These are phyloP conservation scores for Tricholoma bakamatsutake DNA, from an alignment of 768 basidiomycete species.

Conservation along the genomic window DNA sequence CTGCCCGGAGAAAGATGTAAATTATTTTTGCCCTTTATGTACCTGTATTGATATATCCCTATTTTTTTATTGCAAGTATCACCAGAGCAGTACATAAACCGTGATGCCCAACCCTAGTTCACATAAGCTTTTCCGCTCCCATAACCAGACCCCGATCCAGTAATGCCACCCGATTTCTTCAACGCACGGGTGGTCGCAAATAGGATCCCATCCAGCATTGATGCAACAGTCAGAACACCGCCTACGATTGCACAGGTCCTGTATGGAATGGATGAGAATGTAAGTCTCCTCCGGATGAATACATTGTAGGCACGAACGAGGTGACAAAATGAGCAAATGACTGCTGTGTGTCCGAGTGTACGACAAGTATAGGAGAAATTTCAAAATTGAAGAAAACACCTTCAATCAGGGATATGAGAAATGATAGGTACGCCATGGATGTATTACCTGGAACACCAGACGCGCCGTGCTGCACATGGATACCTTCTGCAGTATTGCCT, in stretches of 20 bases:
- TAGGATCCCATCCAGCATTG: constrained; percentile 78
- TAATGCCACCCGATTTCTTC: constrained; percentile 46
- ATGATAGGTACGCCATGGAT: background rate
- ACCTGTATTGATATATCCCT: background rate
- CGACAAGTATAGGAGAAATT: constrained; percentile 93
- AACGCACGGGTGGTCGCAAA: constrained; percentile 76
- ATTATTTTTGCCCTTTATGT: background rate
- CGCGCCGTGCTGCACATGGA: constrained; percentile 70
- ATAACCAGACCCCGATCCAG: constrained; percentile 22
- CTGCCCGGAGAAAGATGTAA: constrained; percentile 4
- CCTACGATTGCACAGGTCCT: constrained; percentile 98
- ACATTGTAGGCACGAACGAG: constrained; percentile 54
- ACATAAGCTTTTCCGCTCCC: constrained; percentile 41
- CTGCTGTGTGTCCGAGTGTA: constrained; percentile 86
- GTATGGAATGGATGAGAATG: constrained; percentile 3
- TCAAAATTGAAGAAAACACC: constrained; percentile 93
- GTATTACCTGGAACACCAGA: constrained; percentile 58
- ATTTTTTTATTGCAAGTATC: constrained; percentile 7
- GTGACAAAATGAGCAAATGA: constrained; percentile 98
- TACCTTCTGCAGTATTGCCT: constrained; percentile 54
- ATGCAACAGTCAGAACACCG: constrained; percentile 92
- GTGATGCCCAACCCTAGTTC: constrained; percentile 13
- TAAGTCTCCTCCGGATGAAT: background rate
- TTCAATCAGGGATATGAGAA: constrained; percentile 9
- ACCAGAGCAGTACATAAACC: constrained; percentile 10